Percentiles rank a stretch among this genome's conserved stretches.
Evolutionary conservation across 495 filamentous ascomycete genomes (phyloP).

Genomic region (Astrocystis sublimbata): DNA sequence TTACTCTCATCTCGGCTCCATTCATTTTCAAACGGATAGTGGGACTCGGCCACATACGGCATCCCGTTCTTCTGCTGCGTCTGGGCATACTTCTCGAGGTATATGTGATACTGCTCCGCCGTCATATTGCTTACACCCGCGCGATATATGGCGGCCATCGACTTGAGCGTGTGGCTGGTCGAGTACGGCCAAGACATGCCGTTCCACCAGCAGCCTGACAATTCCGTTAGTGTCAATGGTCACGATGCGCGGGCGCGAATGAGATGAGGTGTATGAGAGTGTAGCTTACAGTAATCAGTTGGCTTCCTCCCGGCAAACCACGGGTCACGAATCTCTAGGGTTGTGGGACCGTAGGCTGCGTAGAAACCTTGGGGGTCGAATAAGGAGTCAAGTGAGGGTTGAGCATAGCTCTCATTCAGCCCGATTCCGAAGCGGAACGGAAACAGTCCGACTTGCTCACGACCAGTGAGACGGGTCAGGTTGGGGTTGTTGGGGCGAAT

Average conservation of each 20-base stretch:
- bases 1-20: slow-evolving; percentile 45
- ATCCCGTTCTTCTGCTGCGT: slow-evolving; percentile 47
- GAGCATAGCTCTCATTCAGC: slow-evolving; percentile 29
- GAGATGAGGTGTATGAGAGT: not conserved
- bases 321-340: slow-evolving; percentile 42
- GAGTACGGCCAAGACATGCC: slow-evolving; percentile 51
- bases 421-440: slow-evolving; percentile 48
- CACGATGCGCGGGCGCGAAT: too few species aligned
- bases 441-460: slow-evolving; percentile 46
- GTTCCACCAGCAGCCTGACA: slow-evolving; percentile 44
- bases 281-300: slow-evolving; percentile 36
- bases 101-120: slow-evolving; percentile 38
- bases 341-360: slow-evolving; percentile 46
- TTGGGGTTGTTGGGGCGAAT: slow-evolving; percentile 37
- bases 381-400: slow-evolving; percentile 36
- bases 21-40: slow-evolving; percentile 41
- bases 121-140: slow-evolving; percentile 32
- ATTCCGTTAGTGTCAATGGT: not conserved
- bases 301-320: slow-evolving; percentile 44
- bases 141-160: slow-evolving; percentile 39
- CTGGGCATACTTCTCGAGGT: slow-evolving; percentile 40
- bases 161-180: slow-evolving; percentile 39
- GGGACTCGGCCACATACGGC: slow-evolving; percentile 49
- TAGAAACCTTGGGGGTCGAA: slow-evolving; percentile 42
- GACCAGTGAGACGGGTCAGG: slow-evolving; percentile 37